Base-by-base conservation (phyloP, 345 rosid genomes). In the Populus tremula region DNA sequence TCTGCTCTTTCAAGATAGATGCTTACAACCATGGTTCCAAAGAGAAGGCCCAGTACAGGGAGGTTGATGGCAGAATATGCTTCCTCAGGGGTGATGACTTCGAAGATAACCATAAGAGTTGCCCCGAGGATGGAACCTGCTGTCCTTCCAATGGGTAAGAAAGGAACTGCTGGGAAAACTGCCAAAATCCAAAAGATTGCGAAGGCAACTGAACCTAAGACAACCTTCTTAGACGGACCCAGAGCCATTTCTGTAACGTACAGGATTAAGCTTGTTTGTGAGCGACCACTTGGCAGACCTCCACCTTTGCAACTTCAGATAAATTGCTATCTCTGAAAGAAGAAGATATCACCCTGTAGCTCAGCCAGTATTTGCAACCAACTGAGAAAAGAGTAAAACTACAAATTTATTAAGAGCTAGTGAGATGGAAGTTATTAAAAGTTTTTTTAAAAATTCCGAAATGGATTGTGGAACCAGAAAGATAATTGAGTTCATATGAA, bases 51-150 rank as follows among this genome's bases (percentile, higher is more conserved):
- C 20, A 93, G 90, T 43, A 94, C 90, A 1, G 93, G 89, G 63
- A 94, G 95, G 76, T 94, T 90, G 49, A 94, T 89, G 10, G 97
- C 90, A 6, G 87, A 88, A 67, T 91, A 91, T 33, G 36, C 36
- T 33, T 94, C 88, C 41, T 94, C 91, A 0, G 94, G 97, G 36
- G 89, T 82, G 39, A 91, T 80, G 56, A 91, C 94, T 64, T 62
- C 85, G 81, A 92, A 93, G 45, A 92, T 59, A 73, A 94, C 97
- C 98, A 93, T 94, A 14, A 94, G 91, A 90, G 89, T 89, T 20
- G 91, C 36, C 95, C 97, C 97, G 0, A 92, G 82, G 5, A 92
- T 91, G 35, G 97, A 90, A 41, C 98, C 98, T 2, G 97, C 98
- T 2, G 98, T 93, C 77, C 97, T 85, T 69, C 98, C 97, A 25